Base-by-base conservation (phyloP, 768 basidiomycete species). In the Phanerochaete carnosa region DNA sequence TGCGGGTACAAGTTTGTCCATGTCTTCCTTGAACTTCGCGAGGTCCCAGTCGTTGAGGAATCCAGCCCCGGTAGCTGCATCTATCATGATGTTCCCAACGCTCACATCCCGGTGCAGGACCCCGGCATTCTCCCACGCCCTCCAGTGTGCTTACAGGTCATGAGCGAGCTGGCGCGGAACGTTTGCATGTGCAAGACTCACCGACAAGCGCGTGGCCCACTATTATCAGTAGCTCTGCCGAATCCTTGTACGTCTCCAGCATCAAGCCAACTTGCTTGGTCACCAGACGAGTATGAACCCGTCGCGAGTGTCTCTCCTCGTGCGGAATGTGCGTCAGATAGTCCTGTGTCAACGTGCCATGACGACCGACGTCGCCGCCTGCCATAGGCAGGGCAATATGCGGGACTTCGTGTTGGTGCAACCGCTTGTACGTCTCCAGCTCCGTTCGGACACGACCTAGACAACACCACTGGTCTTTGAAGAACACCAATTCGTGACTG, bases 401-500 rank as follows among this genome's bases (percentile, higher is more conserved):
- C 12, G 5, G 23, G 9, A 57, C 55, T 6, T 22, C 23, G 4
- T 32, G 32, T 4, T 35, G 13, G 13, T 35, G 52, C 9, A 54
- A 7, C 13, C 32, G 29, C 1, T 3, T 6, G 51, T 64, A 64
- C 2, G 43, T 47, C 19, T 53, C 39, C 25, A 53, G 45, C 51
- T 64, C 63, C 6, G 63, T 43, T 3, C 32, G 26, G 32, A 22
- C 26, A 1, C 15, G 13, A 1, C 30, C 28, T 26, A 45, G n/a
- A 28, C 13, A 7, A 13, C 61, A 33, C 64, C 64, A 65, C 22
- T 12, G 39, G 46, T 65, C 64, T 46, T 65, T 65, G 8, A 65
- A 12, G 50, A 59, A 65, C 13, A 54, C 52, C 32, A 65, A 49
- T 2, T 30, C 45, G 13, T 30, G 23, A 2, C 45, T 26, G 23